phyloP scores from a whole-genome alignment of 495 filamentous ascomycete species.

The Hyaloscypha bicolor region DNA sequence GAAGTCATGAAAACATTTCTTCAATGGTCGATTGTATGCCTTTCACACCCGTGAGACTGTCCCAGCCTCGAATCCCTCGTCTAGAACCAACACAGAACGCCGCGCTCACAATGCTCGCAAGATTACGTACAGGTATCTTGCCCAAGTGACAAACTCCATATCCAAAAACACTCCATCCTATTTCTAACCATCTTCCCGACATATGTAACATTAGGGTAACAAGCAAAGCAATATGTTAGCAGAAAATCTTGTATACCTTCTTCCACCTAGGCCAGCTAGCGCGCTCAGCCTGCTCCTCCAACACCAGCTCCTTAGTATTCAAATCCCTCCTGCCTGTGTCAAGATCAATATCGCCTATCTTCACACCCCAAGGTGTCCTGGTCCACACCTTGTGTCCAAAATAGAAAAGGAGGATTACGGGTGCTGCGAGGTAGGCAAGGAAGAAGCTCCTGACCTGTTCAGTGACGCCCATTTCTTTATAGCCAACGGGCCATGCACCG shows the following conservation, averaged over 20 bases:
- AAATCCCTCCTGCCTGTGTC: conserved; percentile 84
- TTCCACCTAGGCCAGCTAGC: conserved; percentile 86
- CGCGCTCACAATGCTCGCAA: too few relatives aligned
- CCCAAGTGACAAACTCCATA: too few relatives aligned
- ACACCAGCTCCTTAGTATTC: conserved; percentile 72
- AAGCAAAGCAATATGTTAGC: conserved; percentile 31
- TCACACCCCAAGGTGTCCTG: conserved; percentile 62
- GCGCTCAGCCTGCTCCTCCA: conserved; percentile 75
- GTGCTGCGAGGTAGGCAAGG: conserved; percentile 73
- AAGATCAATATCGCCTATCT: conserved; percentile 76
- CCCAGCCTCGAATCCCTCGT: too few relatives aligned
- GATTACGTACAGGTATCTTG: too few relatives aligned
- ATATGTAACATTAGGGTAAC: too few relatives aligned
- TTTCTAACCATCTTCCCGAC: too few relatives aligned
- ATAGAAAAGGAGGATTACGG: conserved; percentile 76
- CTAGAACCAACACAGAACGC: too few relatives aligned
- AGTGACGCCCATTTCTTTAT: conserved; percentile 40
- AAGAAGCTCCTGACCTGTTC: conserved; percentile 70
- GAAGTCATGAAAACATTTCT: too few relatives aligned
- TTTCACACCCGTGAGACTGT: too few relatives aligned
- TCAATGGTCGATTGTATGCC: too few relatives aligned
- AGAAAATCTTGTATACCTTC: conserved; percentile 62
- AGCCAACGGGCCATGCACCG: conserved; percentile 76
- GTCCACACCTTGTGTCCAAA: conserved; percentile 75
- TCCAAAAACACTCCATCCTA: too few relatives aligned